These are phyloP conservation scores for Leptographium procerum DNA, from an alignment of 2,329 filamentous ascomycete species.

Conservation along the genomic window DNA sequence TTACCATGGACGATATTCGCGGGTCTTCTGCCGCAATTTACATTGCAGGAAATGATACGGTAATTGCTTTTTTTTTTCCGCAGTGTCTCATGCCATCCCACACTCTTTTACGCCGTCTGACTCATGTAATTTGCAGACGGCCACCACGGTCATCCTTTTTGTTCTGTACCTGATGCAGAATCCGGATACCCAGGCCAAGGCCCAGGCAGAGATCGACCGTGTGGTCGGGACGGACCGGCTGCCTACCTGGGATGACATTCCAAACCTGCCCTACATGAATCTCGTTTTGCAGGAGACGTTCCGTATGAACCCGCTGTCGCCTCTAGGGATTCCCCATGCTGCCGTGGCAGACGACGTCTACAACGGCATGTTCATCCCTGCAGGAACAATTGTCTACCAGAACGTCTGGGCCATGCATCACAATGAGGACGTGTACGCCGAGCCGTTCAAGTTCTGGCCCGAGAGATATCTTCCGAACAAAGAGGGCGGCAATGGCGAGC, in stretches of 20 bases:
- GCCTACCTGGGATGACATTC: slow-evolving; percentile 25
- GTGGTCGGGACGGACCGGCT: slow-evolving; percentile 26
- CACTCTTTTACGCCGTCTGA: not conserved
- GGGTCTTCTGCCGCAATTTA: slow-evolving; percentile 18
- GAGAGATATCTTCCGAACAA: slow-evolving; percentile 22
- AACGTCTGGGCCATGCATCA: slow-evolving; percentile 32
- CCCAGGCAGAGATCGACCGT: slow-evolving; percentile 28
- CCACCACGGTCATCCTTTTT: slow-evolving; percentile 22
- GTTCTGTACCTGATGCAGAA: slow-evolving; percentile 30
- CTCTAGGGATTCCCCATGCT: slow-evolving; percentile 28
- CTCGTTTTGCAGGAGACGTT: slow-evolving; percentile 31
- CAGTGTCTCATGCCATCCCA: too few species aligned
- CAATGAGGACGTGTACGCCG: slow-evolving; percentile 27
- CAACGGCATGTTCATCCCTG: slow-evolving; percentile 33
- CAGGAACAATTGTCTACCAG: slow-evolving; percentile 28
- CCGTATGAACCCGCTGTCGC: slow-evolving; percentile 30
- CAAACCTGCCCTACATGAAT: slow-evolving; percentile 28
- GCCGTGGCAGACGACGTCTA: slow-evolving; percentile 29
- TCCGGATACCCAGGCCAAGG: slow-evolving; percentile 27
- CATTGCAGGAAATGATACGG: slow-evolving; percentile 19
- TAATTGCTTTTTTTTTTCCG: slow-evolving; percentile 1
- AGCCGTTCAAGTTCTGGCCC: slow-evolving; percentile 31
- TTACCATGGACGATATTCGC: slow-evolving; percentile 17
- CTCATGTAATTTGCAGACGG: slow-evolving; percentile 10
- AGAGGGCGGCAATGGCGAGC: slow-evolving; percentile 30